Evolutionary conservation across 257 asterid species (phyloP).

Genomic region (Plantago major): DNA sequence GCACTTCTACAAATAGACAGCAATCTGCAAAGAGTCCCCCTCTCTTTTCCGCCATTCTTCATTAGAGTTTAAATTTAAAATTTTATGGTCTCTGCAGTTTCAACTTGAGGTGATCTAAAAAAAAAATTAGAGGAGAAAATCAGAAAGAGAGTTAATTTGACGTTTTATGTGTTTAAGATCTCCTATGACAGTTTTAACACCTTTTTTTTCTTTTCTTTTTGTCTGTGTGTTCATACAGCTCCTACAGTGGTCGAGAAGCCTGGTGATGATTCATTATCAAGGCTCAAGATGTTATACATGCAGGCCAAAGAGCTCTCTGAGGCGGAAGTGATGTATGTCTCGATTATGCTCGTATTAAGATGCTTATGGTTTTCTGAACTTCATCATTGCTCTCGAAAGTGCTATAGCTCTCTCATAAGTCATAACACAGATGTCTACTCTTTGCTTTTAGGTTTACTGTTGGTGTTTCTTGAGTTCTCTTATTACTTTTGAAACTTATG

Average conservation of each 20-base stretch:
- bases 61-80: neutral
- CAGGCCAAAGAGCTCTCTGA: constrained; percentile 90
- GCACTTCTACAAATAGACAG: too few relatives aligned
- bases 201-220: neutral
- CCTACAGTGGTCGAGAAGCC: constrained; percentile 90
- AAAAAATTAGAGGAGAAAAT: too few relatives aligned
- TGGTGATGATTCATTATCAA: constrained; percentile 69
- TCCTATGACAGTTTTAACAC: neutral
- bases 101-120: constrained; percentile 7
- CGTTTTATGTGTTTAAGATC: neutral
- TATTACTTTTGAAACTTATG: neutral
- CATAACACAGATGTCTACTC: too few relatives aligned
- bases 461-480: constrained; percentile 5
- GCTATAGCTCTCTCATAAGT: too few relatives aligned
- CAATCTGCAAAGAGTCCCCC: too few relatives aligned
- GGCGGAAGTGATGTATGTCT: constrained; percentile 64
- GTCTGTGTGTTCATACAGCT: constrained; percentile 44
- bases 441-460: constrained; percentile 3
- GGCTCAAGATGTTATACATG: constrained; percentile 66
- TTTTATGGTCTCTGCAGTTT: constrained; percentile 5
- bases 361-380: constrained; percentile 15
- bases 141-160: neutral
- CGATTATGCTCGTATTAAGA: neutral
- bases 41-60: too few relatives aligned
- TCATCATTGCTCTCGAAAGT: neutral